Evolutionary conservation across 495 filamentous ascomycete species (phyloP).

Genomic region (Penicillium chermesinum): DNA sequence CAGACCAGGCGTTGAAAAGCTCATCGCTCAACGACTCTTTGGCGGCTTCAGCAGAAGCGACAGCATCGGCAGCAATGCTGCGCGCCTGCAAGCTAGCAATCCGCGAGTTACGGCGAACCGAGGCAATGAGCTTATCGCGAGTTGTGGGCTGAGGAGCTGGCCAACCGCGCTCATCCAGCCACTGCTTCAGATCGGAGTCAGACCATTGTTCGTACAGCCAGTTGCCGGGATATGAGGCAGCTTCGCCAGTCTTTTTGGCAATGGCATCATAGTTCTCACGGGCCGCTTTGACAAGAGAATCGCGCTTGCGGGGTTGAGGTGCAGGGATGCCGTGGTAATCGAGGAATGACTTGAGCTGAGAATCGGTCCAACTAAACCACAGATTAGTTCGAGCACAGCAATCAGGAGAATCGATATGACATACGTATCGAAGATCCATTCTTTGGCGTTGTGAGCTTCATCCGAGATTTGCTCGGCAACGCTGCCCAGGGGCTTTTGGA

Average conservation of each 20-base stretch:
- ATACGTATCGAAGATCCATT: conserved; percentile 94
- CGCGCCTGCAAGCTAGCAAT: conserved; percentile 63
- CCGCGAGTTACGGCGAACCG: conserved; percentile 85
- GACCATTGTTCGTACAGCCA: conserved; percentile 92
- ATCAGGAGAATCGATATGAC: conserved; percentile 20
- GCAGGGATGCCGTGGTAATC: conserved; percentile 82
- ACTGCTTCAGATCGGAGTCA: conserved; percentile 70
- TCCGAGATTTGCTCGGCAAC: conserved; percentile 65
- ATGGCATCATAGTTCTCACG: conserved; percentile 76
- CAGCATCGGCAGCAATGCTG: conserved; percentile 54
- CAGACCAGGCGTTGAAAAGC: conserved; percentile 84
- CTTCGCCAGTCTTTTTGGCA: conserved; percentile 80
- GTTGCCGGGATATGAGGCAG: conserved; percentile 81
- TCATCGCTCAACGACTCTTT: conserved; percentile 71
- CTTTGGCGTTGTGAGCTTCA: conserved; percentile 65
- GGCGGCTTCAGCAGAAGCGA: conserved; percentile 61
- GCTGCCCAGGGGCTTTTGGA: conserved; percentile 67
- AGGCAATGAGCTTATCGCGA: conserved; percentile 82
- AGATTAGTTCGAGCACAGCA: too few species aligned
- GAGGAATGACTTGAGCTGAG: conserved; percentile 85
- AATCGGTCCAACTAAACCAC: conserved; percentile 80
- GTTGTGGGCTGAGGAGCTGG: conserved; percentile 80
- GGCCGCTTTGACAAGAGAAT: conserved; percentile 68
- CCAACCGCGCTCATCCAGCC: conserved; percentile 85
- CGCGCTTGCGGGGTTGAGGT: conserved; percentile 75